Evolutionary conservation across 805 yeast species (phyloP), one percentile per base, ranked within the genome.

Genomic region (Saturnispora besseyi): DNA sequence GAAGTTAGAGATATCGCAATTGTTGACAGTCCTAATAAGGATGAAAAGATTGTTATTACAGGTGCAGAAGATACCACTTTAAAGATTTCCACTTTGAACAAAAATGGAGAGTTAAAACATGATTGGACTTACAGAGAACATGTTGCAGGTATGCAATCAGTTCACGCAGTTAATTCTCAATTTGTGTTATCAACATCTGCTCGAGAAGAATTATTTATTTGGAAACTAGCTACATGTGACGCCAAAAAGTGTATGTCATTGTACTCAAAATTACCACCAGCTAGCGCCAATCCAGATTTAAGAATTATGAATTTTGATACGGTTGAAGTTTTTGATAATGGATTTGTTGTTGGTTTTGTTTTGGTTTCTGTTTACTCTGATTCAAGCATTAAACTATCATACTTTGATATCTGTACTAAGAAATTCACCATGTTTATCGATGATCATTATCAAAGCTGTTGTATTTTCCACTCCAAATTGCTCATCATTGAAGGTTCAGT

Each of bases 61-160:
- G 98, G 88, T 4, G 82, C 96, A 0, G 99, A 93, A 63, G 99
- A 93, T 61, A 85, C 97, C 0, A 76, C 87, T 0, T 67, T 93
- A 5, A 76, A 78, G 52, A 55, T 91, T n/a, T 76, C 82, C 5
- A 65, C 60, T 15, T 47, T 78, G 5, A 44, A 52, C 28, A 18
- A 47, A 3, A 59, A 68, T 30, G 87, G 88, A 1, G 52, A 56
- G 0, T 54, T 85, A 2, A 58, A 60, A 8, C 73, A 72, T 34
- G 66, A 65, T 31, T 80, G 87, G 83, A 74, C 84, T 3, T 73
- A 82, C 61, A 77, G 91, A 62, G 78, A 79, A 50, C 99, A 93
- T 63, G 84, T 88, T 4, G 87, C 96, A 2, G 98, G 98, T 1
- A 66, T 93, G 44, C 98, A 91, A 63, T 75, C 78, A 22, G 74